These are phyloP conservation scores for Larix kaempferi DNA, from an alignment of 75 land plant species.

Conservation along the genomic window DNA sequence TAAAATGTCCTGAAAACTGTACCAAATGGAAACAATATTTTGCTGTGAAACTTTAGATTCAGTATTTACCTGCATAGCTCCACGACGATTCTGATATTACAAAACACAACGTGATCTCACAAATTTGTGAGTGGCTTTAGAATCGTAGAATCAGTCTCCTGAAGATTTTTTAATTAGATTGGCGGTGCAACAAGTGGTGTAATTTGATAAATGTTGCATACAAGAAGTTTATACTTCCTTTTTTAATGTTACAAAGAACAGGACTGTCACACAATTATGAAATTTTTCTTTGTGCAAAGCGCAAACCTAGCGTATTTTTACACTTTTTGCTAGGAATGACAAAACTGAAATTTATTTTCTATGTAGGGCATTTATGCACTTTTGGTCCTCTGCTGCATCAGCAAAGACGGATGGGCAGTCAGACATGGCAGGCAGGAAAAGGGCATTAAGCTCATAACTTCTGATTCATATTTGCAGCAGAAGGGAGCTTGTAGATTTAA, in stretches of 20 bases:
- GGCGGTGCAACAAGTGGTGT: background rate
- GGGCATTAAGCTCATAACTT: background rate
- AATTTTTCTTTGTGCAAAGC: no score
- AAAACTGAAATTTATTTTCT: background rate
- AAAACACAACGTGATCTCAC: no score
- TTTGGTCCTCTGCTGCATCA: constrained; percentile 8
- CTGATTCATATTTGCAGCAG: background rate
- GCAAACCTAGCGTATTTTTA: background rate
- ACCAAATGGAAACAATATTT: background rate
- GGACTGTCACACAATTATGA: background rate
- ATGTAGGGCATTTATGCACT: constrained; percentile 5
- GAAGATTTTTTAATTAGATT: background rate
- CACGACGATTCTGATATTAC: background rate
- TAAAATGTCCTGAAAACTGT: background rate
- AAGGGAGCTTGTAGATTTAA: constrained; percentile 14
- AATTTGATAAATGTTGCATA: background rate
- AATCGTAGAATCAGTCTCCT: background rate
- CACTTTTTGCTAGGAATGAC: background rate
- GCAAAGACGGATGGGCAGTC: background rate
- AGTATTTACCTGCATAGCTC: background rate
- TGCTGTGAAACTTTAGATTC: background rate
- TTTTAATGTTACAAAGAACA: background rate
- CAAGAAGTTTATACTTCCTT: background rate
- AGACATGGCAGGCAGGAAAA: background rate
- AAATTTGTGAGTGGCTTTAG: no score